Evolutionary conservation across 352 stramenopile genomes (phyloP), one percentile per base, ranked within the genome.

Genomic region (Pythium oligandrum): DNA sequence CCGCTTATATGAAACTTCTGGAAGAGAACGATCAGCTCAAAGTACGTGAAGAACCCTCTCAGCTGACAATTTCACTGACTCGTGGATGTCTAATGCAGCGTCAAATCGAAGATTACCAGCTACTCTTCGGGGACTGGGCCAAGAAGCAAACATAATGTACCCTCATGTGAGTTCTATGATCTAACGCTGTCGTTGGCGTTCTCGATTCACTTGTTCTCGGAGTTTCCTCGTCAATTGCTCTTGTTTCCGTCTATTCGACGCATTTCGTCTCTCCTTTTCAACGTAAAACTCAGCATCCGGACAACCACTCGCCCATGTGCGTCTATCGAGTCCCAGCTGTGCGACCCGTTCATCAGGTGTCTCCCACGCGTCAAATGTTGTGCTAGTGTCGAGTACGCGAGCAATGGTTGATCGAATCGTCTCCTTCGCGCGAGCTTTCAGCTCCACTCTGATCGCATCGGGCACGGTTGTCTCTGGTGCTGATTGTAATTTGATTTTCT

Each of bases 81-180:
- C 9, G n/a, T 11, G 43, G 43, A 30, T 48, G 43, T 11, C 43
- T 48, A 31, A 1, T 48, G 38, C 53, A 89, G 78, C 60, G 73
- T 12, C 79, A 89, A 70, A 31, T 89, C 0, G 77, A 90, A 34
- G 82, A 92, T 52, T 92, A 90, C 44, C 71, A 88, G 60, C 68
- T 82, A 55, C 73, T 92, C 70, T 90, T 92, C 58, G 82, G 79
- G 10, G 82, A 92, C 53, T 92, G 79, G 77, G 80, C 71, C 3
- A 92, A 92, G 67, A 92, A 92, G 62, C 61, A 90, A 47, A 84
- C 85, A 63, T 92, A 67, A 56, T 33, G 39, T 11, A 31, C 32
- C 8, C 17, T 6, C 1, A 48, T 31, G 43, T 48, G 43, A 31
- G 43, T 48, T 48, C 17, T 11, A 11, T 48, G 43, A 48, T 26